phyloP scores from a whole-genome alignment of 345 rosid genomes.

The Lepidium didymum region DNA sequence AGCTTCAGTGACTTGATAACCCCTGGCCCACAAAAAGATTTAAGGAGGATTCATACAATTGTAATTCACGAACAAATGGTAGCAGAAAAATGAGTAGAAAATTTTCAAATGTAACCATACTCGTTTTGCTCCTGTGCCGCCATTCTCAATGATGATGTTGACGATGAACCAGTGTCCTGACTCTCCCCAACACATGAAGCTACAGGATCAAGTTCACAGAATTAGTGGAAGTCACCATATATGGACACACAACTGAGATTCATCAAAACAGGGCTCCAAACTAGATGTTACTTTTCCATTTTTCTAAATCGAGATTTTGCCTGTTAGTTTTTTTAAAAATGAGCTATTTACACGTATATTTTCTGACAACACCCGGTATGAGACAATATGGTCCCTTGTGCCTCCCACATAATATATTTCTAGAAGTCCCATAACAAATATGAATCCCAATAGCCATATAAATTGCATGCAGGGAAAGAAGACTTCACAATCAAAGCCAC shows the following conservation, averaged over 20 bases:
- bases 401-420: not conserved
- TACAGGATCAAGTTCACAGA: slow-evolving; percentile 25
- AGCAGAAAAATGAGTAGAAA: not conserved
- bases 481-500: not conserved
- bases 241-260: not conserved
- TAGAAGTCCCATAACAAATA: not conserved
- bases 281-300: not conserved
- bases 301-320: not conserved
- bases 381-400: not conserved
- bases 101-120: slow-evolving; percentile 38
- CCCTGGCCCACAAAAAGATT: slow-evolving; percentile 44
- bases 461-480: not conserved
- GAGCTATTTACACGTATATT: not conserved
- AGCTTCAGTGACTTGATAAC: slow-evolving; percentile 94
- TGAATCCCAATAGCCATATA: not conserved
- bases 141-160: slow-evolving; percentile 61
- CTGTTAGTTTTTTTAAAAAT: not conserved
- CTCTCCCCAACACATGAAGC: slow-evolving; percentile 75
- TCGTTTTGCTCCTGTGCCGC: slow-evolving; percentile 69
- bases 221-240: not conserved
- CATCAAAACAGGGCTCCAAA: not conserved
- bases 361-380: not conserved
- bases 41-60: not conserved
- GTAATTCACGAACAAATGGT: not conserved
- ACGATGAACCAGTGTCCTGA: slow-evolving; percentile 84